Base-by-base conservation (phyloP, 345 rosid species). In the Orychophragmus violaceus region DNA sequence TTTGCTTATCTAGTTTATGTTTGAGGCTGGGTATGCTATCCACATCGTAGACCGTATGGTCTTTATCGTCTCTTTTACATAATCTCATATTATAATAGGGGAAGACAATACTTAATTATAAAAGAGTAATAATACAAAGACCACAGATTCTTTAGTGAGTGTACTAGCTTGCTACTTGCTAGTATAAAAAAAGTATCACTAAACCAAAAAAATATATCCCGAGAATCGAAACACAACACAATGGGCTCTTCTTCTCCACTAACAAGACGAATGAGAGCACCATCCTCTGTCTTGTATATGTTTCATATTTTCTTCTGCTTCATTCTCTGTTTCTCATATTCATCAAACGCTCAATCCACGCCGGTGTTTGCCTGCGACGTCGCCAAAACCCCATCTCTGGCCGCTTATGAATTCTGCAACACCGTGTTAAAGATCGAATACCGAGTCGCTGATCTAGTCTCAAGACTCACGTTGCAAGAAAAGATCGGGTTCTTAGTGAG, bases 351-450 rank as follows among this genome's bases (percentile, higher is more conserved):
- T 4, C 94, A 87, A 39, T 17, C 90, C 8, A 53, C 67, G 2
- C 85, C 99, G 0, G 81, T 79, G 27, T 88, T 87, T 42, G 97
- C 97, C 30, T 94, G 99, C 29, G 93, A 90, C 35, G 84, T 81
- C 3, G 76, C 46, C 9, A 50, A 16, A 5, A 77, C 82, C 60
- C 78, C 99, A 0, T 55, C 82, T 8, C 36, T 90, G 18, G 79
- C 72, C 10, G 66, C 73, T 11, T 74, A 80, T 2, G 87, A 79
- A 5, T 94, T 94, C 77, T 94, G 96, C 56, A 69, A 94, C 57
- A 18, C 37, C n/a, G 71, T 79, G 17, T 21, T 78, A 27, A 82
- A 73, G 53, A 23, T 77, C 3, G 75, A 63, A 3, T 77, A 68
- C 24, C 69, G 99, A 63, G 99, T 90, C 10, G 70, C 57, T 5